Base-by-base conservation (phyloP, 2,329 filamentous ascomycete genomes). In the Cercospora brassicicola region DNA sequence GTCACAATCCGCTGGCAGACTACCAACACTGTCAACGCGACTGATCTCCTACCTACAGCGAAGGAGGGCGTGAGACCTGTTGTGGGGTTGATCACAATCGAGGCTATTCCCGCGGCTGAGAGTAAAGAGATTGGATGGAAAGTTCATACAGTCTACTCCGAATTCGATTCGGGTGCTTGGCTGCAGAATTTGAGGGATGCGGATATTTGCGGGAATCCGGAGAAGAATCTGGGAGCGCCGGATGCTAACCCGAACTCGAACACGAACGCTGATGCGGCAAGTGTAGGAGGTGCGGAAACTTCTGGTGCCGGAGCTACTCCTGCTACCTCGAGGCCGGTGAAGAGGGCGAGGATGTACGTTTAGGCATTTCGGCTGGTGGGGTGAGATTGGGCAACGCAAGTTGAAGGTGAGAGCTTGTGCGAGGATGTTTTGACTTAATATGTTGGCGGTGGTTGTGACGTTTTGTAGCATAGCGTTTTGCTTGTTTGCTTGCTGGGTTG, bases 121-220 rank as follows among this genome's bases (percentile, higher is more conserved):
- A 39, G 64, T 59, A 73, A 68, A 62, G 31, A 67, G 28, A 73
- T 69, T 62, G 71, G 72, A 10, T 77, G 70, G 66, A 69, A 74
- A 55, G 75, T 78, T 67, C 66, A 71, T 23, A 73, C 69, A 4
- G 73, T 77, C 20, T 77, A 74, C 65, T 74, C 72, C 15, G 77
- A 78, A 45, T 78, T 78, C 66, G 76, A 78, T 67, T 67, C 74
- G 15, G 77, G 71, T 18, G 75, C 74, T 30, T 78, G 77, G 76
- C 71, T 78, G 53, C 69, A 73, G 66, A 76, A 77, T 65, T 64
- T 77, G 33, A 51, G 69, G 33, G 74, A 71, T 18, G 73, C 74
- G 5, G 73, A 73, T 26, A 72, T 75, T 59, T 76, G 74, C 51
- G 33, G 26, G 3, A 62, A 62, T 31, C 59, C 39, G 2, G 59